Evolutionary conservation across 2,329 filamentous ascomycete species (phyloP).

Genomic region (Diaporthe amygdali): DNA sequence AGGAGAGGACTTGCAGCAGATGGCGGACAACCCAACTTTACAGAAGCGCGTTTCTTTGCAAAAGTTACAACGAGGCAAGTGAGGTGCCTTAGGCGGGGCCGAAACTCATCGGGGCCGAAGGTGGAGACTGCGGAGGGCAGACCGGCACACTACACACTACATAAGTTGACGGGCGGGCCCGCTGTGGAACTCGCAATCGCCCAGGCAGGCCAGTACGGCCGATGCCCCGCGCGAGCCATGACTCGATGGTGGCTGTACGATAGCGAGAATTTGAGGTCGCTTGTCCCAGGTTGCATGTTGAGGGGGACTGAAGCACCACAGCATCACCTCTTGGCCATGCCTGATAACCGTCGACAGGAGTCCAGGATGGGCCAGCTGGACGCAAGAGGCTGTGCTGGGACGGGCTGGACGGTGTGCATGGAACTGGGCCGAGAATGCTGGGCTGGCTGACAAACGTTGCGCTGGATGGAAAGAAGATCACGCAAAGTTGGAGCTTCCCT

Average conservation of each 20-base stretch:
- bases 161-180: background rate
- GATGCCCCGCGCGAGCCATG: background rate
- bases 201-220: background rate
- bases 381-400: background rate
- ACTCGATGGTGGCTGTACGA: background rate
- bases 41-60: no score
- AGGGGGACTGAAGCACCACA: background rate
- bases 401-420: no score
- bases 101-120: background rate
- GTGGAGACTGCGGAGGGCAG: conserved; percentile 5
- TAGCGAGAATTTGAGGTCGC: background rate
- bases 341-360: background rate
- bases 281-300: background rate
- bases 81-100: background rate
- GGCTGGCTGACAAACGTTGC: background rate
- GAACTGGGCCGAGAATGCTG: background rate
- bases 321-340: background rate
- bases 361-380: background rate
- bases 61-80: background rate
- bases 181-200: background rate
- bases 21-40: no score
- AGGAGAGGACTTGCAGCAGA: background rate
- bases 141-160: background rate
- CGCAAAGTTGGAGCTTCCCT: background rate
- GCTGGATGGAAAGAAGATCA: background rate